Evolutionary conservation across 2,329 filamentous ascomycete species (phyloP).

Genomic region (Aspergillus hiratsukae): DNA sequence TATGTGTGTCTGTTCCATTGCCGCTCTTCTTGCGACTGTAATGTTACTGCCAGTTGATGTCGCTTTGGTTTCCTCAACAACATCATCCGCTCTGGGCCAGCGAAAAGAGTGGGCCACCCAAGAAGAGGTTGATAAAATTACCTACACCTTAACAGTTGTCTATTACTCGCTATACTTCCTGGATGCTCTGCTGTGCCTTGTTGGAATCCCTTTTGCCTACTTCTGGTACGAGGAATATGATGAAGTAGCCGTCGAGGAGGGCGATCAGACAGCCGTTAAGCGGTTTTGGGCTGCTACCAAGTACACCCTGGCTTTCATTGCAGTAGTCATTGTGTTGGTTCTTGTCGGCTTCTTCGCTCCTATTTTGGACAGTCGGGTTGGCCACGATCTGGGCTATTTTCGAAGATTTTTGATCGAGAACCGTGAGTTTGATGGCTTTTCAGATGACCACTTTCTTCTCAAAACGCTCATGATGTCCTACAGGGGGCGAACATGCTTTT

Average conservation of each 20-base stretch:
- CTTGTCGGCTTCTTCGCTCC: slow-evolving; percentile 92
- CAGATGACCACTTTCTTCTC: background rate
- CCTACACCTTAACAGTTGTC: slow-evolving; percentile 75
- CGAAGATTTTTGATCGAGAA: slow-evolving; percentile 78
- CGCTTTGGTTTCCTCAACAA: slow-evolving; percentile 86
- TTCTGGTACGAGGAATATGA: slow-evolving; percentile 99
- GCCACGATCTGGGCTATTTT: slow-evolving; percentile 84
- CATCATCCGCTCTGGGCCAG: slow-evolving; percentile 65
- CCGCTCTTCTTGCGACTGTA: slow-evolving; percentile 83
- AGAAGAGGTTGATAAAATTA: slow-evolving; percentile 69
- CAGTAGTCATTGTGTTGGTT: slow-evolving; percentile 72
- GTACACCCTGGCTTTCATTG: slow-evolving; percentile 81
- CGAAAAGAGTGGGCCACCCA: slow-evolving; percentile 96
- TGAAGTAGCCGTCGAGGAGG: slow-evolving; percentile 78
- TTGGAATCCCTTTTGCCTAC: slow-evolving; percentile 92
- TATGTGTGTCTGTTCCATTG: slow-evolving; percentile 82
- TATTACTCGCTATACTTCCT: slow-evolving; percentile 93
- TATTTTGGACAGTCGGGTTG: slow-evolving; percentile 62
- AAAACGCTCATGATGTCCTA: background rate
- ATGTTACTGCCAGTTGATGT: slow-evolving; percentile 93
- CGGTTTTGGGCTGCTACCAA: slow-evolving; percentile 81
- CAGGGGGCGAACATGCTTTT: slow-evolving; percentile 82
- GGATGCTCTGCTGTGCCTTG: slow-evolving; percentile 80
- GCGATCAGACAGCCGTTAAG: slow-evolving; percentile 64
- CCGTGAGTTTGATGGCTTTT: slow-evolving; percentile 45